Base-by-base conservation (phyloP, 148 eudicot species). In the Camellia lanceoleosa region DNA sequence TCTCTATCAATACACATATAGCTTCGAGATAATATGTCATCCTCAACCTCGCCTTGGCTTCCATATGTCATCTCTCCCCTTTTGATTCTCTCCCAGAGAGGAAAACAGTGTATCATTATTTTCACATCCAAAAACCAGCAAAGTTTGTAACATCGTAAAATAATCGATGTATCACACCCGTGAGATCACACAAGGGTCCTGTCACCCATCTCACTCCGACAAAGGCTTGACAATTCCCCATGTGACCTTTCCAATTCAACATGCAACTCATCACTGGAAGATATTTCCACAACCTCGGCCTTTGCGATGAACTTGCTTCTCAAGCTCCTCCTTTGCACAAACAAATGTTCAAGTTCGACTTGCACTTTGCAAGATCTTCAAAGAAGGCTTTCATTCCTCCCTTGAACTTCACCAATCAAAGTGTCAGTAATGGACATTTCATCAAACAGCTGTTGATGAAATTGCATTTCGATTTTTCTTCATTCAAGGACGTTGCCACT, bases 361-460 rank as follows among this genome's bases (percentile, higher is more conserved):
- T 88, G 82, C 87, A 92, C 79, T 80, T 84, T 59, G 83, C 82
- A 85, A 89, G 92, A 84, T 93, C 94, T 73, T 83, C 80, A n/a
- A n/a, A 73, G 80, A 80, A 93, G 88, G 83, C 69, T 69, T 78
- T 81, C 86, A 84, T 87, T 90, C 80, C 82, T 87, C 81, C 81
- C 71, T 71, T 76, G 84, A 79, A 82, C 81, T 86, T 89, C 89
- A 68, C 56, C 49, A 20, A 85, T 82, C 59, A 90, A 88, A 62
- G 85, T 80, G 66, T 69, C 73, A 51, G 82, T 81, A 73, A 68
- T 74, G 64, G 86, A 82, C 63, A 80, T 52, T 78, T 91, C 90
- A 80, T 77, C 87, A 84, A 73, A 62, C 83, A 77, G 78, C 71
- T 80, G 83, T 47, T 72, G 79, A 75, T 38, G 78, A 49, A 78